Conservation (phyloP, 2,329 filamentous ascomycete genomes). For the Hortaea werneckii region DNA sequence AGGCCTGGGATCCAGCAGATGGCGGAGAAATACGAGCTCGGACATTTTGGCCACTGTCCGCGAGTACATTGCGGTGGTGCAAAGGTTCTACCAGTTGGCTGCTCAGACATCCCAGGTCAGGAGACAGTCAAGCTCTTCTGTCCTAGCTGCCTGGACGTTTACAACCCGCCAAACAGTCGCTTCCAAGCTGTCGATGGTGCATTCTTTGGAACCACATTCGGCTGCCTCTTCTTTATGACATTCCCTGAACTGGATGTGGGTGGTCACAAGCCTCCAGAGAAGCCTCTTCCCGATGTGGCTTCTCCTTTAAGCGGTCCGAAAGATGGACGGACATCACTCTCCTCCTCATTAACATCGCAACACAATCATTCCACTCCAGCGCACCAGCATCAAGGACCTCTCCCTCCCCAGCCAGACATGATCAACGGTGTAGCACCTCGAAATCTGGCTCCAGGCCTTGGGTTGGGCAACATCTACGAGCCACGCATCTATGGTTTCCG, state of each 20-base stretch:
- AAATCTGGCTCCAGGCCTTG: conserved; percentile 83
- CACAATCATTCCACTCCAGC: conserved; percentile 8
- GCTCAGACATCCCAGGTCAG: conserved; percentile 88
- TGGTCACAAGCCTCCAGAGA: conserved; percentile 16
- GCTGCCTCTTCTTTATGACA: conserved; percentile 93
- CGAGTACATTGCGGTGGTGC: conserved; percentile 84
- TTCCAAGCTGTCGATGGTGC: conserved; percentile 97
- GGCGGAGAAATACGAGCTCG: conserved; percentile 96
- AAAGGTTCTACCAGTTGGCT: conserved; percentile 82
- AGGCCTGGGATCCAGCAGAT: conserved; percentile 95
- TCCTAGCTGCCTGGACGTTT: conserved; percentile 91
- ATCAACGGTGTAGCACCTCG: conserved; percentile 80
- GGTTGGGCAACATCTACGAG: conserved; percentile 76
- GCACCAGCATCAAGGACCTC: not conserved
- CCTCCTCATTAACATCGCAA: conserved; percentile 22
- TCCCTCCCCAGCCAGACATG: conserved; percentile 38
- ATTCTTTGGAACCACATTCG: conserved; percentile 96
- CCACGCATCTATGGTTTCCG: conserved; percentile 94
- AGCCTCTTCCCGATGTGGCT: not conserved
- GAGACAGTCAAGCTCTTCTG: conserved; percentile 99
- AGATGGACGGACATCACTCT: conserved; percentile 18
- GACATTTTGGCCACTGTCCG: conserved; percentile 94
- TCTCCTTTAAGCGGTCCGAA: conserved; percentile 15
- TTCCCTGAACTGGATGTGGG: conserved; percentile 89
- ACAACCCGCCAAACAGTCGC: conserved; percentile 90